Evolutionary conservation across 257 asterid species (phyloP).

Genomic region (Lycium barbarum): DNA sequence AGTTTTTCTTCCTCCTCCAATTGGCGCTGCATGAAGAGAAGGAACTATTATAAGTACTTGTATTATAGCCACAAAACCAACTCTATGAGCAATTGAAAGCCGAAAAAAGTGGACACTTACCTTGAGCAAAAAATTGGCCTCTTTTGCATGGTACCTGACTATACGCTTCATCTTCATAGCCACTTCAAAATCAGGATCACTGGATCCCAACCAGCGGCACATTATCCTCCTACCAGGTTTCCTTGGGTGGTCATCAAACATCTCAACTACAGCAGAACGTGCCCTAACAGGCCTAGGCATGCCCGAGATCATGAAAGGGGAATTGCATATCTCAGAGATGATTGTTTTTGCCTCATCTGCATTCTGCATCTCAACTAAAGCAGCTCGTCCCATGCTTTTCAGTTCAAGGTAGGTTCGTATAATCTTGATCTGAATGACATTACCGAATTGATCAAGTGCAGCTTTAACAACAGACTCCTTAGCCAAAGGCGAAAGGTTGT

Average conservation of each 20-base stretch:
- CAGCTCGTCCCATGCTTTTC: not conserved
- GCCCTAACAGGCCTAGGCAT: slow-evolving; percentile 34
- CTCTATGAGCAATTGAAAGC: not conserved
- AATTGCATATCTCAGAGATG: slow-evolving; percentile 18
- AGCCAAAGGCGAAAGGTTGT: slow-evolving; percentile 28
- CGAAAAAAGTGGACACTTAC: not conserved
- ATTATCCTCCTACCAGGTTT: slow-evolving; percentile 26
- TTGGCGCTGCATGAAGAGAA: slow-evolving; percentile 29
- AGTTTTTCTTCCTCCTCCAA: slow-evolving; percentile 32
- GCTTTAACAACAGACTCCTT: slow-evolving; percentile 20
- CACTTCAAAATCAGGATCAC: slow-evolving; percentile 25
- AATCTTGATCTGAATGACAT: not conserved
- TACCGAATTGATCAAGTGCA: slow-evolving; percentile 25
- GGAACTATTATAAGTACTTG: not conserved
- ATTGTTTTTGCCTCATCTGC: slow-evolving; percentile 25
- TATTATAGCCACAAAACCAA: not conserved
- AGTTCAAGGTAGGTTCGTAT: slow-evolving; percentile 19
- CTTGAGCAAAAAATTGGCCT: slow-evolving; percentile 20
- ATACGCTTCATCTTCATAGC: slow-evolving; percentile 27
- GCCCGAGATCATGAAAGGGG: slow-evolving; percentile 32
- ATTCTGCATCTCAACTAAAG: slow-evolving; percentile 25
- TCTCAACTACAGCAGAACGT: slow-evolving; percentile 3
- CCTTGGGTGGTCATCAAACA: slow-evolving; percentile 25
- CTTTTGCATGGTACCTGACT: slow-evolving; percentile 14
- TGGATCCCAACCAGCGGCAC: slow-evolving; percentile 21